phyloP scores from a whole-genome alignment of 371 early-diverging fungal genomes.

The Gilbertella persicaria region DNA sequence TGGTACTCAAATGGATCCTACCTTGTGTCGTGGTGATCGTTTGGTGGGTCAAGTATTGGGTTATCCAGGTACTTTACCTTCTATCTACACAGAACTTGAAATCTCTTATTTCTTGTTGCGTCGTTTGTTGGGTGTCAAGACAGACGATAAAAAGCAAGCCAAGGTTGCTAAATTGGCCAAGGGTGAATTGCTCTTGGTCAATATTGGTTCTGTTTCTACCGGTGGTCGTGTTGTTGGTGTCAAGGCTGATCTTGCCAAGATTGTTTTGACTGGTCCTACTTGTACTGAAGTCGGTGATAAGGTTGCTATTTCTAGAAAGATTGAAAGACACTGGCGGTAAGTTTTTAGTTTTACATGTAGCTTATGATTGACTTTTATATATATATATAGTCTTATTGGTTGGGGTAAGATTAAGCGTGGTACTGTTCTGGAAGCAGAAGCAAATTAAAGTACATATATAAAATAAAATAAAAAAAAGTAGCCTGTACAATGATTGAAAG shows the following conservation, averaged over 20 bases:
- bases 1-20: conserved; percentile 99
- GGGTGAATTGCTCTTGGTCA: conserved; percentile 97
- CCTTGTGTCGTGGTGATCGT: conserved; percentile 98
- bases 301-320: conserved; percentile 97
- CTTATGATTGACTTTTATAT: background rate
- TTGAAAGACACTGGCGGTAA: conserved; percentile 99
- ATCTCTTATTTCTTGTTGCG: conserved; percentile 98
- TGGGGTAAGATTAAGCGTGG: conserved; percentile 97
- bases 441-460: conserved; percentile 40
- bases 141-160: conserved; percentile 95
- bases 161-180: conserved; percentile 92
- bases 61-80: conserved; percentile 93
- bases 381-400: conserved; percentile 82
- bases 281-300: conserved; percentile 99
- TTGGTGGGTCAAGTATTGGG: conserved; percentile 99
- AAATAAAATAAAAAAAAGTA: background rate
- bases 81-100: conserved; percentile 95
- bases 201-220: conserved; percentile 99
- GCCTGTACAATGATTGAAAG: background rate
- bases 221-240: conserved; percentile 96
- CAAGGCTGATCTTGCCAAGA: conserved; percentile 93
- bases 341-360: conserved; percentile 13
- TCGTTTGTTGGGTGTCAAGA: conserved; percentile 95
- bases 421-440: conserved; percentile 72
- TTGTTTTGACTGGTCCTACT: conserved; percentile 92